phyloP scores from a whole-genome alignment of 2,329 filamentous ascomycete species.

The Bipolaris gigantea region DNA sequence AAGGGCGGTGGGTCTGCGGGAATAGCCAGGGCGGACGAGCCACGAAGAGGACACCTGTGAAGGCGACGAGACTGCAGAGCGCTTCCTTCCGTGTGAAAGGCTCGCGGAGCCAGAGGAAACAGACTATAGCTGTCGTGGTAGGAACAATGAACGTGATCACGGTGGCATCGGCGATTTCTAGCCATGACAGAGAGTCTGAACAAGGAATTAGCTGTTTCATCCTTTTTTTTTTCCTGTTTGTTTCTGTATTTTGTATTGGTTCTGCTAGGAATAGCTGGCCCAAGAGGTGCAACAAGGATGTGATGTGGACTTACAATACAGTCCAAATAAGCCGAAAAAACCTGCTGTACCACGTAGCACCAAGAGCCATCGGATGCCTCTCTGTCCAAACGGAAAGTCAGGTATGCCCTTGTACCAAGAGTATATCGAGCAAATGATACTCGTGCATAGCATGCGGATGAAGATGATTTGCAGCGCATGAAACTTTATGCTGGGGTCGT shows the following conservation, averaged over 20 bases:
- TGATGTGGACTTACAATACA: constrained; percentile 28
- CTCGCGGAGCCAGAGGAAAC: constrained; percentile 71
- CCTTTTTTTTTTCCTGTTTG: too few species aligned
- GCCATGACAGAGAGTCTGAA: constrained; percentile 66
- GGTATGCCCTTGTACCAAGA: constrained; percentile 64
- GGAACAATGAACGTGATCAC: constrained; percentile 85
- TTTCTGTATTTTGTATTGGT: too few species aligned
- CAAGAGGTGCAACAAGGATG: too few species aligned
- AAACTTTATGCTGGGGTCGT: constrained; percentile 31
- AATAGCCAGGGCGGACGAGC: constrained; percentile 68
- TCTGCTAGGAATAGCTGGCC: too few species aligned
- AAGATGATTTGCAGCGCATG: constrained; percentile 66
- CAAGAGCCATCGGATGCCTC: constrained; percentile 22
- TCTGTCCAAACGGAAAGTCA: constrained; percentile 28
- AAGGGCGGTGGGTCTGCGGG: constrained; percentile 16
- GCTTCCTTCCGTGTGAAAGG: constrained; percentile 77
- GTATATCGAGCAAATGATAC: constrained; percentile 65
- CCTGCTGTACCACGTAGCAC: constrained; percentile 28
- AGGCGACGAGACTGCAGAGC: constrained; percentile 70
- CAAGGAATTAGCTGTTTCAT: background rate
- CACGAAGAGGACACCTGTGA: constrained; percentile 78
- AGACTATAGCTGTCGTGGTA: constrained; percentile 75
- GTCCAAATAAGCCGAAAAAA: constrained; percentile 32
- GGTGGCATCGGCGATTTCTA: constrained; percentile 80
- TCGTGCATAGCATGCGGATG: constrained; percentile 72